Evolutionary conservation across 1,284 basidiomycete genomes (phyloP), one percentile per base, ranked within the genome.

Genomic region (Irpex lacteus): DNA sequence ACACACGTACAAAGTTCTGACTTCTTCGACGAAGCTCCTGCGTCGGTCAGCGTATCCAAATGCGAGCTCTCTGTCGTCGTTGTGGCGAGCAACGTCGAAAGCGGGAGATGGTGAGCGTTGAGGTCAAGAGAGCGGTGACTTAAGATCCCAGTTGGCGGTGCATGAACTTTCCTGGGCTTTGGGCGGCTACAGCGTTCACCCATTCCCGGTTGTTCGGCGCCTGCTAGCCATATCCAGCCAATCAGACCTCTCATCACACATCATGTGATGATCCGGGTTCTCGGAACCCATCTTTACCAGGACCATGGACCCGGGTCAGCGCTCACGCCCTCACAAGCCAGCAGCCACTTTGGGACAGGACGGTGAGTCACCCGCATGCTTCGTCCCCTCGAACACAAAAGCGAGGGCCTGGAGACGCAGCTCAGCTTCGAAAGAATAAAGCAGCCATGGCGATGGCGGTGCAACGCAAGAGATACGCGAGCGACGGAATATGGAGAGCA

Each of bases 181-280:
- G 54, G 18, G 54, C 54, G 32, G 54, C 18, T 21, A 18, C 54
- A 34, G 40, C 19, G n/a, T 8, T 32, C 26, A 34, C 54, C 54
- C 34, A 15, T 56, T 56, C 19, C 54, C 54, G 32, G 54, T 21
- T 34, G 32, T 34, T 15, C 54, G 54, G 54, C 54, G 54, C 54
- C 54, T 56, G 26, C 54, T 56, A 56, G 7, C 54, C 54, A 56
- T 56, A 56, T 56, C 54, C 34, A 34, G 9, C 54, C 54, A 56
- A 56, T 56, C 54, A 56, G 54, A 18, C 6, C 21, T 56, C 54
- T 36, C 54, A 36, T 32, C 21, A 26, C 26, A 8, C 26, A 21
- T 56, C 54, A 56, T 56, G 54, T 56, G 54, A 11, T 36, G 54
- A 34, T 11, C 54, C 54, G 54, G 54, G 13, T 56, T 26, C 54